Evolutionary conservation across 2,329 filamentous ascomycete species (phyloP), one percentile per base, ranked within the genome.

Genomic region (Ophiobolus disseminans): DNA sequence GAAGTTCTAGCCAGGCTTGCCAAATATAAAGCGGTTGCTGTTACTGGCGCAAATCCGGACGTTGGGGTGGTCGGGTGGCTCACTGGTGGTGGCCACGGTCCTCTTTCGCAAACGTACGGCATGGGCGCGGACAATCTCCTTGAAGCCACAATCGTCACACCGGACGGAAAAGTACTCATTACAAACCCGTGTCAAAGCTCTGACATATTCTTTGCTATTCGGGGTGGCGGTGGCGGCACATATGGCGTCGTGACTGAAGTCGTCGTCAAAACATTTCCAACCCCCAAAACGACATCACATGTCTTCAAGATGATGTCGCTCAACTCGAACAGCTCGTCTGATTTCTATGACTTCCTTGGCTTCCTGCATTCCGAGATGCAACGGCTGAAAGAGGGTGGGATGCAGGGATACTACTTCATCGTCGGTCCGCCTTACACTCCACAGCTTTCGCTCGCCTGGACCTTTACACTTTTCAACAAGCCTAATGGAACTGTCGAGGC

Each of bases 61-160:
- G 75, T 77, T 0, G 75, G 75, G 4, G 60, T 77, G 1, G 60
- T 72, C 3, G 75, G 75, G 0, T 77, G 74, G 57, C 53, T 70
- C 1, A 58, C 75, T 0, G 73, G 74, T 0, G 74, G 73, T 5
- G 75, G 75, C 0, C 65, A 74, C 16, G 67, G 72, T 0, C 59
- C 61, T 0, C 72, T 77, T 10, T 73, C 73, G 0, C 56, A 63
- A 32, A 68, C 54, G 2, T 67, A 69, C 40, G 73, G 73, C 5
- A 68, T 75, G 68, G 72, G 67, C 6, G 61, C 58, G n/a, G 73
- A 75, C 49, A 68, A 69, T 10, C 43, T 76, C 3, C 55, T 64
- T 3, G 63, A 74, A 53, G 65, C 63, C 1, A 74, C 62, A 0
- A 53, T 76, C 21, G 69, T 75, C 1, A 73, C 68, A 5, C 46